Conservation (phyloP, 2,329 filamentous ascomycete species). For the Penicillium sp. region DNA sequence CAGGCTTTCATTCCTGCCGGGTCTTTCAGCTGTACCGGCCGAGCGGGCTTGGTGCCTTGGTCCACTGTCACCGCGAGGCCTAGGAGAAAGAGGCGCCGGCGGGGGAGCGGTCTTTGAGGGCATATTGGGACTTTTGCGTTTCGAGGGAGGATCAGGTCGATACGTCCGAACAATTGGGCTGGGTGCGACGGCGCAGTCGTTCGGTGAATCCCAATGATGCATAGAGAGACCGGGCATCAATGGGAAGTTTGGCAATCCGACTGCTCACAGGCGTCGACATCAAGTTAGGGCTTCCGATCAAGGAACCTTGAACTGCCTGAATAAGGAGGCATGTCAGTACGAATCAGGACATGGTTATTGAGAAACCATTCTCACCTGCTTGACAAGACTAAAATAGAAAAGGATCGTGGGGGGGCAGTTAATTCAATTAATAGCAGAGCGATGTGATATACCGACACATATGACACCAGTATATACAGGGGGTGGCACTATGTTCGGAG, state of each 20-base stretch:
- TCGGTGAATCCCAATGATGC: conserved; percentile 30
- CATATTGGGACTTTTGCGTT: conserved; percentile 28
- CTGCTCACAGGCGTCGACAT: conserved; percentile 9
- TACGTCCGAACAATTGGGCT: conserved; percentile 38
- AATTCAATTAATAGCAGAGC: conserved; percentile 3
- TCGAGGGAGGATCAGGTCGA: conserved; percentile 31
- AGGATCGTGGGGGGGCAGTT: background rate
- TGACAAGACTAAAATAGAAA: background rate
- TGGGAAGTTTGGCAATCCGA: conserved; percentile 20
- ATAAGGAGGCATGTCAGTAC: conserved; percentile 8
- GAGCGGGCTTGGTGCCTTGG: conserved; percentile 30
- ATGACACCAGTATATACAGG: conserved; percentile 21
- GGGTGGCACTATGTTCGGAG: conserved; percentile 16
- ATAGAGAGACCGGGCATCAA: conserved; percentile 27
- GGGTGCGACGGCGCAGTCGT: conserved; percentile 34
- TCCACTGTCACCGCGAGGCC: conserved; percentile 8
- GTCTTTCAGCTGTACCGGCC: conserved; percentile 33
- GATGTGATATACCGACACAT: conserved; percentile 1
- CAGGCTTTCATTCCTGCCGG: conserved; percentile 34
- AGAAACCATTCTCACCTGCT: conserved; percentile 12
- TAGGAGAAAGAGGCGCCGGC: conserved; percentile 1
- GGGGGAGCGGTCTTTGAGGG: conserved; percentile 15
- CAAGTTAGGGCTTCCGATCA: background rate
- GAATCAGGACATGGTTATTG: background rate
- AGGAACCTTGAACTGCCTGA: background rate